Conservation (phyloP, 1,284 basidiomycete species). For the Papiliotrema terrestris region DNA sequence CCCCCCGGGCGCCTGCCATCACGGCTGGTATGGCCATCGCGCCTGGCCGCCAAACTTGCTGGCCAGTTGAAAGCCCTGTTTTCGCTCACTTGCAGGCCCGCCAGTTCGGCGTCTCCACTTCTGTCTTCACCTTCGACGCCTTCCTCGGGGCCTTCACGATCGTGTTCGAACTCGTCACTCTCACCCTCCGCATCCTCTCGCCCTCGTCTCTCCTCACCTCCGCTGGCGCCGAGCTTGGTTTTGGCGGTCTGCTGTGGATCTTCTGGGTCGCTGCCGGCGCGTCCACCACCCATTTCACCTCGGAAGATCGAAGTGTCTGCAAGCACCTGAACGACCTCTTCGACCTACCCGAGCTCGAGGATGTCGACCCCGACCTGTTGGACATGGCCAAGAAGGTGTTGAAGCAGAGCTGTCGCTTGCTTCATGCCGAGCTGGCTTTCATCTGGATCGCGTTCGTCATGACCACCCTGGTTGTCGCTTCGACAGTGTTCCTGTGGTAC, state of each 20-base stretch:
- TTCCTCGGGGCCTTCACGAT: conserved; percentile 31
- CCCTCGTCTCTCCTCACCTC: background rate
- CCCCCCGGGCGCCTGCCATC: too few relatives aligned
- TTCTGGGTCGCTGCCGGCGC: conserved; percentile 25
- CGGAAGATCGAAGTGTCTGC: conserved; percentile 23
- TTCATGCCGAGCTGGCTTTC: conserved; percentile 30
- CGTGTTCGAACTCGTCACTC: conserved; percentile 11
- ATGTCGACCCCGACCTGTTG: conserved; percentile 13
- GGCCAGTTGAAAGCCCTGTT: background rate
- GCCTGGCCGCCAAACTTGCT: too few relatives aligned
- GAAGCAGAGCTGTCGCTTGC: conserved; percentile 22
- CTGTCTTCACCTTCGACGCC: conserved; percentile 23
- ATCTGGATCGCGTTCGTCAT: conserved; percentile 28
- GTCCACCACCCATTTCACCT: conserved; percentile 17
- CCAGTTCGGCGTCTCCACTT: conserved; percentile 15
- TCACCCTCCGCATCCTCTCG: conserved; percentile 3
- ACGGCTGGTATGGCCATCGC: too few relatives aligned
- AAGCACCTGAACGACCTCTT: conserved; percentile 28
- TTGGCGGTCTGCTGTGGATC: conserved; percentile 14
- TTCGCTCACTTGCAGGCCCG: conserved; percentile 13
- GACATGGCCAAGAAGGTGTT: conserved; percentile 24
- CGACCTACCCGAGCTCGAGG: conserved; percentile 22
- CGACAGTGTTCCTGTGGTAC: conserved; percentile 10
- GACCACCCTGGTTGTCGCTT: conserved; percentile 13
- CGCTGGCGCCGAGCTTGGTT: conserved; percentile 1